These are phyloP conservation scores for Grigorovia humatica DNA, from an alignment of 805 yeast genomes.

Conservation along the genomic window DNA sequence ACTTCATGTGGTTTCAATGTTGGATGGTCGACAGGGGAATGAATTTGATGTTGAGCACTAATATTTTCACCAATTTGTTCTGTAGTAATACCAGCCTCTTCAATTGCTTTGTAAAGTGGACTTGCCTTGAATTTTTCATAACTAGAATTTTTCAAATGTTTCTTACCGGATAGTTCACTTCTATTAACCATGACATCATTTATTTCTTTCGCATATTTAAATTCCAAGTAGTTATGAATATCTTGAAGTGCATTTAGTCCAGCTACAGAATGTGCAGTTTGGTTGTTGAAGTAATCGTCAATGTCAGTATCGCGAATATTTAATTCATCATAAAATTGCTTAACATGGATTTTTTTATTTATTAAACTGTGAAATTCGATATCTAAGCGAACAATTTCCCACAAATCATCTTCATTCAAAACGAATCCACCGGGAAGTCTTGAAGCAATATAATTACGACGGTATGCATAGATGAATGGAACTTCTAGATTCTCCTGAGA, in stretches of 20 bases:
- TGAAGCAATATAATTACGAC: slow-evolving; percentile 68
- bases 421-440: slow-evolving; percentile 35
- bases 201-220: slow-evolving; percentile 43
- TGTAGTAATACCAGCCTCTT: slow-evolving; percentile 68
- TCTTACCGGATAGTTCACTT: slow-evolving; percentile 29
- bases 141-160: slow-evolving; percentile 49
- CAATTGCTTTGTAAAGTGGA: slow-evolving; percentile 52
- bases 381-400: slow-evolving; percentile 84
- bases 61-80: slow-evolving; percentile 77
- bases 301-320: slow-evolving; percentile 47
- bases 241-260: slow-evolving; percentile 63
- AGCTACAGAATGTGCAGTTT: slow-evolving; percentile 46
- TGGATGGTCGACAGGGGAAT: slow-evolving; percentile 58
- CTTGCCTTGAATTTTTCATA: slow-evolving; percentile 62
- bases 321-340: slow-evolving; percentile 44
- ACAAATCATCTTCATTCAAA: slow-evolving; percentile 72
- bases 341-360: slow-evolving; percentile 59
- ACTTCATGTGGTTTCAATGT: slow-evolving; percentile 49
- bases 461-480: slow-evolving; percentile 90
- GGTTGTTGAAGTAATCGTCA: slow-evolving; percentile 43
- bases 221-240: slow-evolving; percentile 70
- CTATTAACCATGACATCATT: slow-evolving; percentile 27
- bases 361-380: slow-evolving; percentile 78
- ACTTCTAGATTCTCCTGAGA: slow-evolving; percentile 77
- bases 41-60: slow-evolving; percentile 52